Evolutionary conservation across 257 asterid species (phyloP), one percentile per base, ranked within the genome.

Genomic region (Verbascum thapsus): DNA sequence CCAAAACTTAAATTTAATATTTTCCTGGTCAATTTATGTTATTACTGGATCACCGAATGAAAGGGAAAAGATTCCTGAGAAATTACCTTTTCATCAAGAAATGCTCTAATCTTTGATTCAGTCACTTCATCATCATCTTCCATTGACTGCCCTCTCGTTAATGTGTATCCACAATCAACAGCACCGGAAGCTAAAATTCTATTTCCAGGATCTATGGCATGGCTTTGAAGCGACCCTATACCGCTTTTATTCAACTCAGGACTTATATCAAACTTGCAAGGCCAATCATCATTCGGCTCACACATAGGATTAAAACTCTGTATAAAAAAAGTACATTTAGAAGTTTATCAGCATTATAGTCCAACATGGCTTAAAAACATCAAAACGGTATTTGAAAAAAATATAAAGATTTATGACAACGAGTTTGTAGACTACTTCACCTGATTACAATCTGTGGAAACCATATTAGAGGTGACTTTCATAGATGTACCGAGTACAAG

Each of bases 251-350:
- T 68, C 78, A 82, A 65, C 64, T 76, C 92, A 3, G 88, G 88
- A 68, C 86, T 90, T 80, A 61, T 92, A 74, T 83, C 95, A 67
- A 84, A 86, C 78, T 85, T 85, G 87, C 83, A 80, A 10, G 70
- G 59, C 97, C 89, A 85, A 70, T 85, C 86, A 74, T 85, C 92
- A 72, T 73, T 80, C 37, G 99, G 97, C 63, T 89, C 99, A 55
- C 82, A 71, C 87, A 94, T 83, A 16, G 95, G 98, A 81, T 94
- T 91, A 61, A 86, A 91, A 77, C 96, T 94, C 99, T 94, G 80
- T 53, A 56, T 23, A 56, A 58, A 42, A 50, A 70, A 75, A 10
- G 63, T 37, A 26, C 58, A 52, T 7, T 30, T 40, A 43, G 15
- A 63, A 47, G 49, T 39, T 72, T 13, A 48, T 68, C 58, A 58